phyloP scores from a whole-genome alignment of 495 filamentous ascomycete genomes.

The Talaromyces adpressus region DNA sequence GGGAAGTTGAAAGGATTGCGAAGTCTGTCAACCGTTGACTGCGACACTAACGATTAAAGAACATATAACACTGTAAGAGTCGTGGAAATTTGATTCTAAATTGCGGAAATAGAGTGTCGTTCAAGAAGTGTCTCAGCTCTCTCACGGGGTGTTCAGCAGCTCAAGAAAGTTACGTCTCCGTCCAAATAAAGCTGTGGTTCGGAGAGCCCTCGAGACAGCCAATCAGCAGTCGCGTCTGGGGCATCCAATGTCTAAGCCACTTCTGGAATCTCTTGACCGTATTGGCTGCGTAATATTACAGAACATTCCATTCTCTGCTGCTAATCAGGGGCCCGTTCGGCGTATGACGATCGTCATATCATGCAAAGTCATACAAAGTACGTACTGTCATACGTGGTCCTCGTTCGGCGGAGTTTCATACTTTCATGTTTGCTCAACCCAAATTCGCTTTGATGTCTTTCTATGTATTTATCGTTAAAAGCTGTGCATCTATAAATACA shows the following conservation, averaged over 20 bases:
- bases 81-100: neutral
- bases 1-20: neutral
- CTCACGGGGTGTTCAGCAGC: neutral
- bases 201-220: neutral
- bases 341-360: neutral
- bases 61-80: neutral
- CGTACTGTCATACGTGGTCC: neutral
- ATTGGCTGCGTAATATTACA: neutral
- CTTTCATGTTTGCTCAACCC: neutral
- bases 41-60: neutral
- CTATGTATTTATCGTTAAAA: neutral
- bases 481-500: neutral
- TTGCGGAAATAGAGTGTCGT: neutral
- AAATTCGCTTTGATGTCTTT: neutral
- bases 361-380: neutral
- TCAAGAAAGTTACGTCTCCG: neutral
- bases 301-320: neutral
- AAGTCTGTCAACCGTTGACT: neutral
- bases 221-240: neutral
- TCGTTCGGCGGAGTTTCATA: neutral
- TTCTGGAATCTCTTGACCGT: neutral
- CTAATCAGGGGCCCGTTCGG: neutral
- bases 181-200: neutral
- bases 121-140: neutral
- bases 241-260: constrained; percentile 2